Base-by-base conservation (phyloP, 345 rosid genomes). In the Kernera saxatilis region DNA sequence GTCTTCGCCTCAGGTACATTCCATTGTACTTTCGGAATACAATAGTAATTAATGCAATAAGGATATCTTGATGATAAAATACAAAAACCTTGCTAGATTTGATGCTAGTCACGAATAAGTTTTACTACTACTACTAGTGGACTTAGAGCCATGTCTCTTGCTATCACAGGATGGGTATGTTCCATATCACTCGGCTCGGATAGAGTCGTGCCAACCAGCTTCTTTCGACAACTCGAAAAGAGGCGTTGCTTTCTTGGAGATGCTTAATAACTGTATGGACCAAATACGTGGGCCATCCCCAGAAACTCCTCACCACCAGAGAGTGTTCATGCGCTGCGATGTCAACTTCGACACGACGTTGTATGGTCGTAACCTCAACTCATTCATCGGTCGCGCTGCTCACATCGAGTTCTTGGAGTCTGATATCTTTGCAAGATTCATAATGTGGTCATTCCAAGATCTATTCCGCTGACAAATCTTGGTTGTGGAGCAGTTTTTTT, bases 401-500 rank as follows among this genome's bases (percentile, higher is more conserved):
- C 99, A 95, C 59, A 92, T 95, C 1, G 99, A 95, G 77, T 92
- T 95, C 82, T 69, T 95, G 78, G 98, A 95, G 82, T 80, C 98
- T 1, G 98, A 95, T 70, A 65, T 84, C 70, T 95, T 86, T 71
- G 96, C 88, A 25, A 84, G 84, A 75, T 90, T 92, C 88, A 78
- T 90, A 27, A 92, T 95, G 97, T 90, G 98, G 99, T 92, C 99
- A 37, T 95, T 88, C 82, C 91, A 75, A 2, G 91, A 90, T 61
- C 51, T 92, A 11, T 95, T 92, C 72, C 80, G 80, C 49, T 88
- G 81, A 75, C 11, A 43, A 77, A 59, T 36, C 46, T 14, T 29
- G 30, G 3, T 22, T 52, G 5, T 22, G 17, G 33, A 30, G 23
- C 6, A 0, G 2, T 21, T 18, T 33, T 36, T 69, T 56, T 10